A percentile compares a stretch with the other conserved stretches of the same genome.
phyloP scores from a whole-genome alignment of 1,284 basidiomycete species.

The Sutorius eximius region DNA sequence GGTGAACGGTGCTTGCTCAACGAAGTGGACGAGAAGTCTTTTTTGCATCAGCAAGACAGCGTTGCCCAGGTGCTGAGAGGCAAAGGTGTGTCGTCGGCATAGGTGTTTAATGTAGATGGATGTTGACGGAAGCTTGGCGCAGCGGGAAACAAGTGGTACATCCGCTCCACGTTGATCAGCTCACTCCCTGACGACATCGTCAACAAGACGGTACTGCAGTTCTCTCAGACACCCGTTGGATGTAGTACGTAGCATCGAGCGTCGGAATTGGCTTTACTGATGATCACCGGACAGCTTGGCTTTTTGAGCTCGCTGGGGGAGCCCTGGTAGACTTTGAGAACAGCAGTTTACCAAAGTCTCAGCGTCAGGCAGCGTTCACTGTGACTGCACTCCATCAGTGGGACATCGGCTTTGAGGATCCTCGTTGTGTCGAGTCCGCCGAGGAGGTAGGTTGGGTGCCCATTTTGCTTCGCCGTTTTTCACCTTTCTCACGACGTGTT shows the following conservation, averaged over 20 bases:
- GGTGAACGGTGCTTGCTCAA: slow-evolving; percentile 80
- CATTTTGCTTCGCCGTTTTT: background rate
- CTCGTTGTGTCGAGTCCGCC: slow-evolving; percentile 74
- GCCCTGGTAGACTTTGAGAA: slow-evolving; percentile 74
- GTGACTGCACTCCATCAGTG: slow-evolving; percentile 91
- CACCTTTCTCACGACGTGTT: slow-evolving; percentile 2
- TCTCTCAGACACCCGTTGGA: slow-evolving; percentile 78
- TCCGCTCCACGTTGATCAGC: slow-evolving; percentile 76
- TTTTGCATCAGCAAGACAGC: slow-evolving; percentile 85
- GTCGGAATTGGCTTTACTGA: background rate
- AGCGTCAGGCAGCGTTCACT: slow-evolving; percentile 75
- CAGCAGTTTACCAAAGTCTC: slow-evolving; percentile 71
- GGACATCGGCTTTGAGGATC: slow-evolving; percentile 80
- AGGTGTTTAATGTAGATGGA: background rate
- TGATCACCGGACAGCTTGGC: slow-evolving; percentile 62
- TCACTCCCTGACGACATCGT: slow-evolving; percentile 85
- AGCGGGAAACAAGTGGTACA: slow-evolving; percentile 87
- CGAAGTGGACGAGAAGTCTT: slow-evolving; percentile 87
- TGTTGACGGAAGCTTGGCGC: slow-evolving; percentile 3
- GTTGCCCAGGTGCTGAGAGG: slow-evolving; percentile 86
- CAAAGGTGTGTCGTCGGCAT: slow-evolving; percentile 49
- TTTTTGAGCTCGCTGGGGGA: slow-evolving; percentile 86
- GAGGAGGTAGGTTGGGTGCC: slow-evolving; percentile 58
- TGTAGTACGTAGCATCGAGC: slow-evolving; percentile 63
- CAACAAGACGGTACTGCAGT: slow-evolving; percentile 77